Evolutionary conservation across 768 basidiomycete genomes (phyloP).

Genomic region (Wakefieldia striispora): DNA sequence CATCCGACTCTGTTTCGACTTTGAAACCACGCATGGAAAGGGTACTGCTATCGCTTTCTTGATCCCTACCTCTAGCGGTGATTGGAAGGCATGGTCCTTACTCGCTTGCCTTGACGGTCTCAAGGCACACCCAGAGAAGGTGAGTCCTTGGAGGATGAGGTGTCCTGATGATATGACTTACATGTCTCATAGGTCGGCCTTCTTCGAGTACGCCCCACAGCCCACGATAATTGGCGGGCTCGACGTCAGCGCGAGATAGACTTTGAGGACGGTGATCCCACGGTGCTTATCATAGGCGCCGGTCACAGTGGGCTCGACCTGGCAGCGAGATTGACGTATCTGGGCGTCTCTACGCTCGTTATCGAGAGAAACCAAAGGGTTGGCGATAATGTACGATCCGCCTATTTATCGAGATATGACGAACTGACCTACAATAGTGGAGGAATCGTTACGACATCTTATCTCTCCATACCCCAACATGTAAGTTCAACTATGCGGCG

Average conservation of each 20-base stretch:
- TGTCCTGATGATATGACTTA: background rate
- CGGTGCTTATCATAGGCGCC: constrained; percentile 61
- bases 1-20: constrained; percentile 56
- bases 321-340: constrained; percentile 57
- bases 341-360: constrained; percentile 53
- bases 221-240: constrained; percentile 52
- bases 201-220: constrained; percentile 38
- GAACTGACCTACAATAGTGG: constrained; percentile 35
- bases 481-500: constrained; percentile 33
- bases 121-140: constrained; percentile 49
- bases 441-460: constrained; percentile 55
- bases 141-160: constrained; percentile 5
- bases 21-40: constrained; percentile 46
- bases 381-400: constrained; percentile 49
- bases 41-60: constrained; percentile 55
- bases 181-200: constrained; percentile 31
- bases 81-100: constrained; percentile 60
- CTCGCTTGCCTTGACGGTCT: constrained; percentile 60
- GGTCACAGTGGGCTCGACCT: constrained; percentile 65
- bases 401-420: too few relatives aligned
- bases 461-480: constrained; percentile 50
- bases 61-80: constrained; percentile 34
- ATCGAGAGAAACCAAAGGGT: constrained; percentile 50
- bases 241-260: constrained; percentile 39
- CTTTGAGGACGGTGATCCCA: constrained; percentile 47